A percentile compares a stretch with the other conserved stretches of the same genome.
These are phyloP conservation scores for Barnettozyma hawaiiensis DNA, from an alignment of 1,139 yeast genomes.

Conservation along the genomic window DNA sequence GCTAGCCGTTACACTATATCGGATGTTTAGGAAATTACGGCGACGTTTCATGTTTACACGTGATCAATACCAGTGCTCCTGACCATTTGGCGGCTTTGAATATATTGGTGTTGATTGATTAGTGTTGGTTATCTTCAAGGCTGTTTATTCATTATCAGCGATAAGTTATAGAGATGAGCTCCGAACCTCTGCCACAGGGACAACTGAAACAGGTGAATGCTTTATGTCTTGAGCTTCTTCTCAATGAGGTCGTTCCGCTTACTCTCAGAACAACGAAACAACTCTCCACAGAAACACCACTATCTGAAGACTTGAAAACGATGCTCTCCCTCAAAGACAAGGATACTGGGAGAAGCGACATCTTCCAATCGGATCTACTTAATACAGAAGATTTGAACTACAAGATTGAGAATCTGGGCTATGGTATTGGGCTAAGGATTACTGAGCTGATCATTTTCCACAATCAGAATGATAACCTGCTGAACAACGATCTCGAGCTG, in stretches of 20 bases:
- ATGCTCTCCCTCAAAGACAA: slow-evolving; percentile 27
- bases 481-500: slow-evolving; percentile 47
- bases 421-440: slow-evolving; percentile 64
- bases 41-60: not conserved
- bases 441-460: slow-evolving; percentile 67
- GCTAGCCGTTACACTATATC: slow-evolving; percentile 80
- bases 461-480: slow-evolving; percentile 36
- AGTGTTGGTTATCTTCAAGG: no score
- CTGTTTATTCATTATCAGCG: no score
- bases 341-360: slow-evolving; percentile 39
- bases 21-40: slow-evolving; percentile 28
- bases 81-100: not conserved
- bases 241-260: slow-evolving; percentile 73
- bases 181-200: not conserved
- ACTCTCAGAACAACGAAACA: slow-evolving; percentile 51
- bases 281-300: slow-evolving; percentile 20
- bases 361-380: slow-evolving; percentile 34
- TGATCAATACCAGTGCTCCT: not conserved
- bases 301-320: slow-evolving; percentile 15
- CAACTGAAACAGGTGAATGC: slow-evolving; percentile 35
- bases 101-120: no score
- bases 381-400: slow-evolving; percentile 50
- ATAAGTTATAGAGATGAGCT: not conserved
- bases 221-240: slow-evolving; percentile 50
- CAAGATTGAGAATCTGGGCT: slow-evolving; percentile 67